Conservation (phyloP, 345 rosid genomes). For the Aurinia saxatilis region DNA sequence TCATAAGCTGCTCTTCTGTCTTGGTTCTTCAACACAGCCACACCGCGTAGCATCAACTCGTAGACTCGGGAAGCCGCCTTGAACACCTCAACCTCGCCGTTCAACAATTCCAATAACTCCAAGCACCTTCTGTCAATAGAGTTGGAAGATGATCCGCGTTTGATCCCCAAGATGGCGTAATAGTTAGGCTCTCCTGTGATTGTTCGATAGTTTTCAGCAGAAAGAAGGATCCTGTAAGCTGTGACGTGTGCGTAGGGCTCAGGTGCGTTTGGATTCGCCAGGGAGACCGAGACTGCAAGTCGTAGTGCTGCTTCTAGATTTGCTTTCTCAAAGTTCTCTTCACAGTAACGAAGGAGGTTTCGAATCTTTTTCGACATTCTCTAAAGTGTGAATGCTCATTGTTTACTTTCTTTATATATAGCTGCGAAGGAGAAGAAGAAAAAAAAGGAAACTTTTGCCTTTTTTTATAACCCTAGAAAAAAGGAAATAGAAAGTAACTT, state of each 20-base stretch:
- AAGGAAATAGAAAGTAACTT: no score
- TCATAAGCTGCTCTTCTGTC: conserved; percentile 5
- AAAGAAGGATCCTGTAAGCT: conserved; percentile 10
- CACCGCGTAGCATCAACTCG: neutral
- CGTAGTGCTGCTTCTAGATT: conserved; percentile 1
- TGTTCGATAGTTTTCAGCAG: conserved; percentile 6
- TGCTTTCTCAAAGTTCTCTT: conserved; percentile 13
- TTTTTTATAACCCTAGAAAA: no score
- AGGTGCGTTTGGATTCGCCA: conserved; percentile 3
- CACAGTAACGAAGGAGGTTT: conserved; percentile 10
- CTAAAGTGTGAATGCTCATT: no score
- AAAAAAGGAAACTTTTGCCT: no score
- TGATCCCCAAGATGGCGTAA: conserved; percentile 2
- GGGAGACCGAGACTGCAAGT: neutral
- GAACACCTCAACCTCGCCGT: neutral
- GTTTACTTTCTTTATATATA: no score
- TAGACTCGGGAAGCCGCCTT: neutral
- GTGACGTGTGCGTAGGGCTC: conserved; percentile 19
- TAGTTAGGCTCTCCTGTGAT: conserved; percentile 14
- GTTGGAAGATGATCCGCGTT: neutral
- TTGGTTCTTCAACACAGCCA: neutral
- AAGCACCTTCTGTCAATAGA: neutral
- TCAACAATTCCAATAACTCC: neutral
- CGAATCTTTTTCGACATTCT: neutral
- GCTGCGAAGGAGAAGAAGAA: no score